Evolutionary conservation across 345 rosid species (phyloP).

Genomic region (Tarenaya hassleriana): DNA sequence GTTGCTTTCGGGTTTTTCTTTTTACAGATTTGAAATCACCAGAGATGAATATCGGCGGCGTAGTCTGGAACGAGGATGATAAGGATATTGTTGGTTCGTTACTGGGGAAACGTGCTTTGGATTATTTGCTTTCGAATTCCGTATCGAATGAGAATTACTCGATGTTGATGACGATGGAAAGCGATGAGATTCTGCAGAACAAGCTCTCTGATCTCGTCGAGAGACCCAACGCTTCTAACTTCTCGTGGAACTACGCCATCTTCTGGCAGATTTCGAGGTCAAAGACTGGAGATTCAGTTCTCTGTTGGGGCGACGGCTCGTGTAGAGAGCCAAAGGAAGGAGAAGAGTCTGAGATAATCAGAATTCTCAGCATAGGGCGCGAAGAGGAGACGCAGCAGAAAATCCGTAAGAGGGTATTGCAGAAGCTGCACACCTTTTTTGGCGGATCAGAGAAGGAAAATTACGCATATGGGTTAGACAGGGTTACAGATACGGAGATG

Average conservation of each 20-base stretch:
- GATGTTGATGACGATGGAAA: slow-evolving; percentile 53
- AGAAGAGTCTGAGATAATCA: slow-evolving; percentile 52
- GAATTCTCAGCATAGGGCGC: slow-evolving; percentile 36
- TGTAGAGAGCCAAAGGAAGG: slow-evolving; percentile 86
- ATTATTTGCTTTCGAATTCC: slow-evolving; percentile 61
- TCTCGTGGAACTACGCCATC: slow-evolving; percentile 85
- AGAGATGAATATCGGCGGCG: slow-evolving; percentile 22
- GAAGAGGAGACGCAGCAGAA: slow-evolving; percentile 65
- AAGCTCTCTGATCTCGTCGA: slow-evolving; percentile 91
- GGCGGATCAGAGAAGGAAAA: slow-evolving; percentile 89
- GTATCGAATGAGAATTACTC: slow-evolving; percentile 48
- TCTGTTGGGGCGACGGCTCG: slow-evolving; percentile 93
- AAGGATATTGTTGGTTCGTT: slow-evolving; percentile 60
- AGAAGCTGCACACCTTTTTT: slow-evolving; percentile 64
- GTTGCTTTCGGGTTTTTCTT: neutral
- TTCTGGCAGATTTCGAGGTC: slow-evolving; percentile 85
- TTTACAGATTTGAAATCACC: slow-evolving; percentile 29
- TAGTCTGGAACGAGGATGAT: slow-evolving; percentile 63
- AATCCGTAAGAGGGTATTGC: slow-evolving; percentile 75
- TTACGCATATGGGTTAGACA: slow-evolving; percentile 63
- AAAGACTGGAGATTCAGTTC: slow-evolving; percentile 69
- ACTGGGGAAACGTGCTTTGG: slow-evolving; percentile 61
- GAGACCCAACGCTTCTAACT: slow-evolving; percentile 49
- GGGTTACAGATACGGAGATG: slow-evolving; percentile 84
- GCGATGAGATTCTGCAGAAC: slow-evolving; percentile 61